Base-by-base conservation (phyloP, 495 filamentous ascomycete species). In the Talaromyces thailandensis region DNA sequence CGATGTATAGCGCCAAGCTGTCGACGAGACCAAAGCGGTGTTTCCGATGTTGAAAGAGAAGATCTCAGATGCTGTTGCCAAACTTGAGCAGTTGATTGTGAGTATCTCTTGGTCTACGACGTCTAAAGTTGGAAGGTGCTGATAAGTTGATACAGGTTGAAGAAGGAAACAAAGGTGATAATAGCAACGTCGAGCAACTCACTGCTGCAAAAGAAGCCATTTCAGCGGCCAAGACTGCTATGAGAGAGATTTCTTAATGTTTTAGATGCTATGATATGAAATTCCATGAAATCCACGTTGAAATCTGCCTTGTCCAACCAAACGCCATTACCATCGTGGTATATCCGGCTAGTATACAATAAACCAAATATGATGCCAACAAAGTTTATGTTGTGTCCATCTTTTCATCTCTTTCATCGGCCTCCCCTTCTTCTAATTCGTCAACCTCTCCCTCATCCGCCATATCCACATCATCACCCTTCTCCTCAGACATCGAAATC, bases 11-110 rank as follows among this genome's bases (percentile, higher is more conserved):
- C 81, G 82, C 68, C 82, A 79, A 75, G 90, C 88, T 18, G 74
- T 91, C 16, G 82, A 92, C 64, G 89, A 96, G 74, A 98, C 93
- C 29, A 86, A 87, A 70, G 87, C 85, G 28, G 84, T 96, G 12
- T 86, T 96, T 62, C 87, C 82, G 12, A 80, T 82, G 0, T 68
- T 96, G 66, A 79, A 80, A 65, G 69, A 82, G 68, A 85, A 88
- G 70, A 86, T 96, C 64, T 66, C 66, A 11, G 79, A 87, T 35
- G 85, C 91, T 1, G 78, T 93, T 37, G 77, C 81, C 43, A 85
- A 83, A 60, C 78, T 97, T 52, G 83, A 93, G 72, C 75, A 84
- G 63, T 65, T 84, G 61, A 68, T 89, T 65, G 87, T 89, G 63
- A 72, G 84, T 76, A 23, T 14, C n/a, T 24, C 9, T n/a, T 16